Percentiles rank a stretch among this genome's conserved stretches.
These are phyloP conservation scores for Cryptosporidium baileyi DNA, from an alignment of 169 alveolate genomes.

Conservation along the genomic window DNA sequence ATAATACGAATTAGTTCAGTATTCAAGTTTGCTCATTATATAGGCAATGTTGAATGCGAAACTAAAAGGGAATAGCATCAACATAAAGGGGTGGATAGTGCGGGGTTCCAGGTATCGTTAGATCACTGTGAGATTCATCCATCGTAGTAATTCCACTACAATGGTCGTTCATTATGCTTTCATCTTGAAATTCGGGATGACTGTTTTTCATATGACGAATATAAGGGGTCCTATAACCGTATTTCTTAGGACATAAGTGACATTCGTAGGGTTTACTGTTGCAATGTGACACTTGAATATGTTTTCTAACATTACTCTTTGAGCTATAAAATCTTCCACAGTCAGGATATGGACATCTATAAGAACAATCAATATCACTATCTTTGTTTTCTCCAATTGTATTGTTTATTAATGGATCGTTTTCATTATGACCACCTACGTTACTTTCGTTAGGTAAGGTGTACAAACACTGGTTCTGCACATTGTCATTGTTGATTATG, in stretches of 20 bases:
- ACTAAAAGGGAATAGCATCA: conserved; percentile 70
- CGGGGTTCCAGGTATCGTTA: conserved; percentile 67
- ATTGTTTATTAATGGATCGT: conserved; percentile 36
- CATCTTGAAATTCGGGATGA: conserved; percentile 69
- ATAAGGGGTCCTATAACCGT: conserved; percentile 69
- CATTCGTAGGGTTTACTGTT: conserved; percentile 67
- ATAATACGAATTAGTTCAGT: conserved; percentile 9
- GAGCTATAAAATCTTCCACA: conserved; percentile 70
- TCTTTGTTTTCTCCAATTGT: conserved; percentile 64
- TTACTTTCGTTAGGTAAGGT: conserved; percentile 39
- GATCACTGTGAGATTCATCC: conserved; percentile 69
- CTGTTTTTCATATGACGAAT: conserved; percentile 69
- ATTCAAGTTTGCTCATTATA: background rate
- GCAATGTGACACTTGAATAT: conserved; percentile 65
- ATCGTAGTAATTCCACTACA: conserved; percentile 68
- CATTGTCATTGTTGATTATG: conserved; percentile 33
- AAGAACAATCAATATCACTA: conserved; percentile 68
- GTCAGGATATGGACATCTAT: conserved; percentile 70
- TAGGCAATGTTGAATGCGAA: conserved; percentile 3
- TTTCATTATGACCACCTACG: conserved; percentile 46
- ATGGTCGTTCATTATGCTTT: conserved; percentile 46
- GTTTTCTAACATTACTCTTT: conserved; percentile 67
- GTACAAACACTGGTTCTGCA: conserved; percentile 40
- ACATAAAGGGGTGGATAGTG: conserved; percentile 69
- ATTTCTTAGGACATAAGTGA: conserved; percentile 63